These are phyloP conservation scores for Magnusiomyces tetraspermus DNA, from an alignment of 1,139 yeast species.

Conservation along the genomic window DNA sequence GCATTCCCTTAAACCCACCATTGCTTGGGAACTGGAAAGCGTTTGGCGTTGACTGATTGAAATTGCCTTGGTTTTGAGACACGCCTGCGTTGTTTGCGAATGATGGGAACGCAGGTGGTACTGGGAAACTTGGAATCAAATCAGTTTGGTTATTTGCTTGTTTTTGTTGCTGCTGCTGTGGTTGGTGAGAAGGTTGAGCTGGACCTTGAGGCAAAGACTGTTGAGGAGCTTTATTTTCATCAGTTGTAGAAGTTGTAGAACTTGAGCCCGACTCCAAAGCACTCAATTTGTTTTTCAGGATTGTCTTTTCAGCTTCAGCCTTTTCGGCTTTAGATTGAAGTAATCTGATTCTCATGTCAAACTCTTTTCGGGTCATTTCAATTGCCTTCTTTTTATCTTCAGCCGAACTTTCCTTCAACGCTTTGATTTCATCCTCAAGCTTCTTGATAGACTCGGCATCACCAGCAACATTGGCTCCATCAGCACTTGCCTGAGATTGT, in stretches of 20 bases:
- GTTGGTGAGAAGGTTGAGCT: not conserved
- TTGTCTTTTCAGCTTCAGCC: slow-evolving; percentile 29
- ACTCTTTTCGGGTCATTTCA: slow-evolving; percentile 21
- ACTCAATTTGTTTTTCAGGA: slow-evolving; percentile 18
- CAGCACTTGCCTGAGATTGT: not conserved
- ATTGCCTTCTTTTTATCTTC: slow-evolving; percentile 19
- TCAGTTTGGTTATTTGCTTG: too few relatives aligned
- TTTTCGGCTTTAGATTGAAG: slow-evolving; percentile 29
- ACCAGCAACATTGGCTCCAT: too few relatives aligned
- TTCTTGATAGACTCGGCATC: slow-evolving; percentile 8
- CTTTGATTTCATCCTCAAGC: slow-evolving; percentile 11
- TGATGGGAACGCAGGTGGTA: not conserved
- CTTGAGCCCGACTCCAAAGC: not conserved
- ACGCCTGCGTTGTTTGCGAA: not conserved
- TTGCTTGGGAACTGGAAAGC: slow-evolving; percentile 1
- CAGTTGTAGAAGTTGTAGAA: not conserved
- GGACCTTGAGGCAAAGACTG: not conserved
- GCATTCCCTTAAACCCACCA: not conserved
- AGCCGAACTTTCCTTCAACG: slow-evolving; percentile 14
- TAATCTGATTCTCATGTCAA: slow-evolving; percentile 31
- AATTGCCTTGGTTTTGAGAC: not conserved
- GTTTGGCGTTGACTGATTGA: not conserved
- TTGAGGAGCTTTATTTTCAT: not conserved
- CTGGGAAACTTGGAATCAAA: too few relatives aligned
- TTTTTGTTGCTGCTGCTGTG: not conserved